Evolutionary conservation across 208 protist species (phyloP), one percentile per base, ranked within the genome.

Genomic region (Trypanosoma caninum): DNA sequence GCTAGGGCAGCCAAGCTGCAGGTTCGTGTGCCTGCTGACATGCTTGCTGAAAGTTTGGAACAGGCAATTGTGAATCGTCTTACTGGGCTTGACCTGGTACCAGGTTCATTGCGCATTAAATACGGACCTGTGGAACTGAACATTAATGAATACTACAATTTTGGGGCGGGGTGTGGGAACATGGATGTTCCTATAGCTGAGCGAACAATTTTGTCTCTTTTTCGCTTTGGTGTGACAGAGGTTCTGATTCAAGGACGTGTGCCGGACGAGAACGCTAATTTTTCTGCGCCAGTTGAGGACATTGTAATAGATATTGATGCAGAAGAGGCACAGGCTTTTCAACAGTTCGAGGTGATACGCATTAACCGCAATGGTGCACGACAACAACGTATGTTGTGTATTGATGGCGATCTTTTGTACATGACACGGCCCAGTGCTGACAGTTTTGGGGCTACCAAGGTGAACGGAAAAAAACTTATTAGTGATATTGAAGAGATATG

Each of bases 111-210:
- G 52, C 84, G 89, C 52, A 90, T 95, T 55, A 70, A 82, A 44
- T 89, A 88, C 59, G 84, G 89, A 25, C 84, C 84, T 4, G 34
- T 91, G n/a, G 84, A 91, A 64, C 57, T 95, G 3, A 91, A 90
- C 60, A 90, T 91, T 44, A 91, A 89, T 48, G 84, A 95, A 57
- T 82, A 79, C 59, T 95, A 87, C 61, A 87, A 89, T 51, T 92
- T 95, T 69, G 89, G 89, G 25, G 54, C 79, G 0, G 89, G 89
- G 22, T 89, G 84, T 64, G 89, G 89, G 3, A 59, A 80, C 27
- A 73, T 82, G 27, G 83, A 81, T 65, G 78, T 80, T 30, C 82
- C 82, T 11, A 89, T 95, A 54, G 85, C 82, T 20, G 84, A 95
- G 66, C 76, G 73, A 28, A 95, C 89, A 4, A 71, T 95, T 25